phyloP scores from a whole-genome alignment of 352 stramenopile species.

The Phytophthora tentaculata region DNA sequence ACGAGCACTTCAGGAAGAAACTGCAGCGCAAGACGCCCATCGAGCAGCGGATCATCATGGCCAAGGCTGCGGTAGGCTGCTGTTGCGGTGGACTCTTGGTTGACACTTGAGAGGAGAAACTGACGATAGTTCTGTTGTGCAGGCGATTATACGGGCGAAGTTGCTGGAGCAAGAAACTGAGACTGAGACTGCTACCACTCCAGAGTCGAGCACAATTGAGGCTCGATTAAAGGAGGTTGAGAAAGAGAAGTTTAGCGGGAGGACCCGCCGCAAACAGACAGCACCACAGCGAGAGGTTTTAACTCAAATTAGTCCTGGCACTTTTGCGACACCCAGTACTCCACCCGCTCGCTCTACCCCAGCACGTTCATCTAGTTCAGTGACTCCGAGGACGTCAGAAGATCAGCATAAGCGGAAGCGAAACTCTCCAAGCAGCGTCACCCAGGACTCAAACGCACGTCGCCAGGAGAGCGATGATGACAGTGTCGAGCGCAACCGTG shows the following conservation, averaged over 20 bases:
- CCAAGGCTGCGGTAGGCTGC: constrained; percentile 34
- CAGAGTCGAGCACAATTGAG: neutral
- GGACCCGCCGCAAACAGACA: constrained; percentile 9
- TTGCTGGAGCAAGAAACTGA: constrained; percentile 15
- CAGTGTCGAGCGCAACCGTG: neutral
- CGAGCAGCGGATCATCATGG: constrained; percentile 42
- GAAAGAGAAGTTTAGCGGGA: constrained; percentile 11
- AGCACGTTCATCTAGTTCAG: too few species aligned
- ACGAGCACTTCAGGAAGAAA: constrained; percentile 58
- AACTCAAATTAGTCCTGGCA: neutral
- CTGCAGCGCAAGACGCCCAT: constrained; percentile 42
- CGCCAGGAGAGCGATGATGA: constrained; percentile 1
- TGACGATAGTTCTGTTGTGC: neutral
- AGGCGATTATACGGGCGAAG: constrained; percentile 5
- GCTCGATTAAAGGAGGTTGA: constrained; percentile 7
- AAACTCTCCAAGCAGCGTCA: too few species aligned
- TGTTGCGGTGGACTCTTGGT: neutral
- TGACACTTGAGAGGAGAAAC: neutral
- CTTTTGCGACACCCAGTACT: too few species aligned
- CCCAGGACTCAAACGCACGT: neutral
- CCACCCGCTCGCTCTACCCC: too few species aligned
- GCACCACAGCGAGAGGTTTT: constrained; percentile 14
- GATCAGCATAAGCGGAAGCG: constrained; percentile 28
- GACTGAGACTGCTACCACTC: too few species aligned
- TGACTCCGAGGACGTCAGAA: too few species aligned